Evolutionary conservation across 306 rosid genomes (phyloP).

Genomic region (Vachellia pachyceras): DNA sequence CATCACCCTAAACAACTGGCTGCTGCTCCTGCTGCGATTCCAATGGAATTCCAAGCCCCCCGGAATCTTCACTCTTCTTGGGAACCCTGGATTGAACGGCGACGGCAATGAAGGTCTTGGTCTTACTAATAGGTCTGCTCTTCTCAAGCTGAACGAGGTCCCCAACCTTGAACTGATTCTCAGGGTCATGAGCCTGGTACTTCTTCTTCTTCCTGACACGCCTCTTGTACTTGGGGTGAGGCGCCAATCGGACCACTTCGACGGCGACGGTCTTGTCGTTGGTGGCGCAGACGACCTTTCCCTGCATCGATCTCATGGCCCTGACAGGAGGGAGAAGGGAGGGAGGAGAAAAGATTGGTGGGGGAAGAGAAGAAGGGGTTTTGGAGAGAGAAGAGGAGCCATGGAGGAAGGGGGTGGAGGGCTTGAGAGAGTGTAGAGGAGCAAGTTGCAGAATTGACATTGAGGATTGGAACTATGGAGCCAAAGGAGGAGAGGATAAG

Average conservation of each 20-base stretch:
- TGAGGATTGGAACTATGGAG: not conserved
- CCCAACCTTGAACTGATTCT: conserved; percentile 80
- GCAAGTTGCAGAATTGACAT: conserved; percentile 70
- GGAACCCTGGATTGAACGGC: conserved; percentile 47
- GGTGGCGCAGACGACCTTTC: conserved; percentile 75
- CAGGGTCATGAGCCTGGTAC: conserved; percentile 95
- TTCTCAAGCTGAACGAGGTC: conserved; percentile 79
- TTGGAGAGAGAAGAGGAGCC: conserved; percentile 59
- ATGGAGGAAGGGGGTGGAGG: conserved; percentile 67
- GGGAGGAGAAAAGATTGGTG: conserved; percentile 36
- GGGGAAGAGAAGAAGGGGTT: conserved; percentile 46
- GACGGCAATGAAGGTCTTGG: conserved; percentile 78
- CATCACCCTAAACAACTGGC: conserved; percentile 27
- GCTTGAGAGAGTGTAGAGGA: conserved; percentile 50
- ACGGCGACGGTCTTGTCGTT: conserved; percentile 88
- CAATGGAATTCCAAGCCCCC: conserved; percentile 70
- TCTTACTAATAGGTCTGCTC: conserved; percentile 85
- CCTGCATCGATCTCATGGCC: conserved; percentile 79
- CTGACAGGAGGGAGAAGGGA: conserved; percentile 55
- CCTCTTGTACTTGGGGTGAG: conserved; percentile 90
- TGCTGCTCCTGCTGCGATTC: conserved; percentile 66
- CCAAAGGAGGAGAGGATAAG: conserved; percentile 12
- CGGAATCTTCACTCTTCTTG: conserved; percentile 22
- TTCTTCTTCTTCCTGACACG: conserved; percentile 92
- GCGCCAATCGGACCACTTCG: conserved; percentile 84